Evolutionary conservation across 1,139 yeast species (phyloP).

Genomic region (Suhomyces bokatorum): DNA sequence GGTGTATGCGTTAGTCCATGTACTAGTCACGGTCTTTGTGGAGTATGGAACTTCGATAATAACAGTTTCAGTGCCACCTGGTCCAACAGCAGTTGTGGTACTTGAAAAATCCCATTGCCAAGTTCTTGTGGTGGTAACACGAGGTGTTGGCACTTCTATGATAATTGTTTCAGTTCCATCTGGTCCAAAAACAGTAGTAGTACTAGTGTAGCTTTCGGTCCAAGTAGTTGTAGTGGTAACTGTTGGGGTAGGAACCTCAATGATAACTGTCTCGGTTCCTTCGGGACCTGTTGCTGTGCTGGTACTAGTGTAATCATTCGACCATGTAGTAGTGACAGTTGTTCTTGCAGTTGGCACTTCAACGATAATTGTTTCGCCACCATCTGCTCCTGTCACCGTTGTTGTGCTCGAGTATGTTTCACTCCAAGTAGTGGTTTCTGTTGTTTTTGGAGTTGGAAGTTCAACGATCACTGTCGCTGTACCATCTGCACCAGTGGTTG

Average conservation of each 20-base stretch:
- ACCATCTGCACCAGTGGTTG: slow-evolving; percentile 15
- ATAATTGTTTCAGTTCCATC: slow-evolving; percentile 11
- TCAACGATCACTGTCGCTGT: slow-evolving; percentile 20
- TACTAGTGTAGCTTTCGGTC: slow-evolving; percentile 9
- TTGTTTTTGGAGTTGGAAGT: slow-evolving; percentile 19
- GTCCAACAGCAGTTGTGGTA: slow-evolving; percentile 14
- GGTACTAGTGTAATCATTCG: slow-evolving; percentile 1
- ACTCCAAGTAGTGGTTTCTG: slow-evolving; percentile 9
- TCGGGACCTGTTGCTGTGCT: slow-evolving; percentile 13
- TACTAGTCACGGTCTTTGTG: no score
- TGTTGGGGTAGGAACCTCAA: slow-evolving; percentile 17
- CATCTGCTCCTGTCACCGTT: slow-evolving; percentile 7
- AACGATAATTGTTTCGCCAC: slow-evolving; percentile 15
- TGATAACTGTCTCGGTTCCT: slow-evolving; percentile 16
- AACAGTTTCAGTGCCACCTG: slow-evolving; percentile 13
- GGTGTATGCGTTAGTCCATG: no score
- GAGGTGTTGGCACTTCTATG: slow-evolving; percentile 2
- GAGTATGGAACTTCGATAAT: no score
- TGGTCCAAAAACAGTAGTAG: slow-evolving; percentile 11
- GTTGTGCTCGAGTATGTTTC: slow-evolving; percentile 8
- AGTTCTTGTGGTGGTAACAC: no score
- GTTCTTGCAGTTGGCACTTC: slow-evolving; percentile 17
- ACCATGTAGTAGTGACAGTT: slow-evolving; percentile 15
- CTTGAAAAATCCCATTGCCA: slow-evolving; percentile 4
- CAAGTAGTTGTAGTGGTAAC: slow-evolving; percentile 14